Evolutionary conservation across 164 flowering plant genomes (phyloP), one percentile per base, ranked within the genome.

Genomic region (Taxillus chinensis): DNA sequence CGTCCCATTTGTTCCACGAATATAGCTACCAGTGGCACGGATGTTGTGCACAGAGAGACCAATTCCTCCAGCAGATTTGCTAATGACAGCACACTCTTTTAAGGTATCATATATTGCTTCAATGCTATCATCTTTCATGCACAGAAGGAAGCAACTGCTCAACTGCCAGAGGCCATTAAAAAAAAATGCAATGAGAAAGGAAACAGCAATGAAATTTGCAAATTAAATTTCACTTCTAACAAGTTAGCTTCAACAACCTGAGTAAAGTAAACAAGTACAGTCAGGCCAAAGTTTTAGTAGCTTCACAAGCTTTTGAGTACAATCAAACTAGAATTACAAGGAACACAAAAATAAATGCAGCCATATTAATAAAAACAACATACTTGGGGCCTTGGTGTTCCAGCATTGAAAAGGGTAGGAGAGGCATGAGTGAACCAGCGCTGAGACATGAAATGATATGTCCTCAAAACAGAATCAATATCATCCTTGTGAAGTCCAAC

Each of bases 371-470:
- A 13, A 49, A 49, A 3, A 42, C 41, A 39, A 68, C 73, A 62
- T 84, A 93, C 99, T 74, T 93, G 99, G 41, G 99, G 96, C 71
- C 96, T 86, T 56, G 97, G 96, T 43, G 99, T 95, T 65, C 97
- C 99, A 27, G 93, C 86, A 79, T 91, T 91, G 73, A 95, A 95
- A 61, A 91, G 91, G 17, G 99, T 95, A 2, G 99, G 99, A 55
- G 99, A 91, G 13, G 99, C 99, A 87, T 91, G 99, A 50, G 96
- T 89, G 78, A 91, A 95, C 99, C 97, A 91, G 57, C 97, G 76
- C 62, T 95, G 99, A 56, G 99, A 95, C 96, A 95, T 87, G 71
- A 91, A 60, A 77, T 95, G 97, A 68, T 95, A 95, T 57, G 97
- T 95, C 68, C 72, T 80, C 73, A 95, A 72, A n/a, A 62, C 97